Evolutionary conservation across 108 stramenopile species (phyloP), one percentile per base, ranked within the genome.

Genomic region (Fragilariopsis cylindrus): DNA sequence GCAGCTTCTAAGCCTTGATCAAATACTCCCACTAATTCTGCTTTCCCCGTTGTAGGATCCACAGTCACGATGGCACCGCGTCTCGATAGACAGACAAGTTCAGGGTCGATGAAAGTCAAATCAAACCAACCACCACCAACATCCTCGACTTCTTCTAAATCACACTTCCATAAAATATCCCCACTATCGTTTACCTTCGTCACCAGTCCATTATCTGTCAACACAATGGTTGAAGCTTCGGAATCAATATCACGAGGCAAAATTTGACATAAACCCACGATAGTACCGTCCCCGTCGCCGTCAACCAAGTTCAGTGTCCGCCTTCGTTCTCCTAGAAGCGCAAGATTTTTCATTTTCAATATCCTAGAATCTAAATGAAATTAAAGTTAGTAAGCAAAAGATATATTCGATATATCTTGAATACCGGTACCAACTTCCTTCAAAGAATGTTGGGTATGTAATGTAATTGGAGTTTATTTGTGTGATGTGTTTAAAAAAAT

Each of bases 1-100:
- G 82, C 92, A 53, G 87, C 81, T 60, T 87, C 79, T 21, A 96
- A 55, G 1, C 95, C 95, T 74, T 92, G 78, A 58, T 93, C 92
- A 75, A 96, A 96, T 11, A 85, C 80, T 8, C 95, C 95, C 45
- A 96, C 90, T 8, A 90, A 77, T 76, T 93, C 92, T 40, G 77
- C 89, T 46, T 83, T 80, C 21, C 83, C 82, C 40, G 81, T 73
- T n/a, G 63, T 60, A 5, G 76, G 76, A 58, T 63, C 72, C 65
- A 87, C 69, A 12, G 82, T 79, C 58, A 85, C 81, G 47, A 94
- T 79, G 9, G 86, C 77, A 44, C 87, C 87, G 70, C 54, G 65
- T 67, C 64, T 55, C 13, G 83, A 84, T 47, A 87, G 64, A 62
- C 81, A 82, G 15, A 87, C 84, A 57, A 87, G 55, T 45, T 77